Base-by-base conservation (phyloP, 1,284 basidiomycete species). In the Meira nashicola region DNA sequence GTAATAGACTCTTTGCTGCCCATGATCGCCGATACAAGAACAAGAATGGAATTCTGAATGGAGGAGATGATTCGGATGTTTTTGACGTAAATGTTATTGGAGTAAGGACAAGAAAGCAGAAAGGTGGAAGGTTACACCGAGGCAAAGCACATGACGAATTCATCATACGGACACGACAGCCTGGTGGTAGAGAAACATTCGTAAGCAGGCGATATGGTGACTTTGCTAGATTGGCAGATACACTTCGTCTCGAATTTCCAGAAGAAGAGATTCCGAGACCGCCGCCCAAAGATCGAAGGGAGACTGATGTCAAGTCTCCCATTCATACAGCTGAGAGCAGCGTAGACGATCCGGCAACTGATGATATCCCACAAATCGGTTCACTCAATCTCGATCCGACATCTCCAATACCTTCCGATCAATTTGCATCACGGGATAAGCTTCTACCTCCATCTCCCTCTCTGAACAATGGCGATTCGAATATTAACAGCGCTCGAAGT, bases 171-270 rank as follows among this genome's bases (percentile, higher is more conserved):
- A 98, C 94, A 0, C 84, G 87, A 12, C 83, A 90, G 38, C 83
- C 86, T 2, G 83, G 85, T 11, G 83, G 84, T 62, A 82, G 82
- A 1, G 92, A 95, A 67, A 84, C 91, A 3, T 92, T 86, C 76
- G 94, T 97, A 2, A 90, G 91, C 0, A 84, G 95, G 60, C 83
- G 95, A 64, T 94, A 98, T 76, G 93, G 94, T 12, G 94, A 98
- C 76, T 97, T 98, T 79, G 87, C 83, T 70, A 57, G 60, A 15
- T 63, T 77, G 10, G 70, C 73, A 41, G 66, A 76, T 14, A 68
- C 71, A 14, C 63, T 77, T 25, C 57, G 64, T 6, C 60, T 71
- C 7, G 66, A 69, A 51, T 70, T 64, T 50, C 75, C 75, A 1
- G 68, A 68, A 6, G 68, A 73, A 51, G 72, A 65, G 19, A 44